Evolutionary conservation across 257 asterid genomes (phyloP).

Genomic region (Solanum gracilifrons): DNA sequence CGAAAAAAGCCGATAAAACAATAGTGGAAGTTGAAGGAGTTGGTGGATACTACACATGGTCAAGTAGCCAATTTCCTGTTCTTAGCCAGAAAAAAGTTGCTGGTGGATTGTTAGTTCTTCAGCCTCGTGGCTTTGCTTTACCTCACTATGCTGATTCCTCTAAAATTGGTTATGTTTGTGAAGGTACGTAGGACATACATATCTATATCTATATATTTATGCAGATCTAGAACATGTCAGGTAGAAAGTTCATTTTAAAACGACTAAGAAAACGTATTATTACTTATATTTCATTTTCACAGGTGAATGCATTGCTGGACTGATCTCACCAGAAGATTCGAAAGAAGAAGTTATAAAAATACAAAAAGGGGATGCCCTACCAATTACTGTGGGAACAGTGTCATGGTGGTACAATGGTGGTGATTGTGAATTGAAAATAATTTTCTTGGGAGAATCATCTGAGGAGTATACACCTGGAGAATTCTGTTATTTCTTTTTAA

Average conservation of each 20-base stretch:
- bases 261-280: too few relatives aligned
- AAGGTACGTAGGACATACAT: slow-evolving; percentile 13
- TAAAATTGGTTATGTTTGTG: slow-evolving; percentile 31
- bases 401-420: slow-evolving; percentile 15
- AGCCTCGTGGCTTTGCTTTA: slow-evolving; percentile 31
- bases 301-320: slow-evolving; percentile 6
- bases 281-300: background rate
- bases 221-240: too few relatives aligned
- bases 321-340: background rate
- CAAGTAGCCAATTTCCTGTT: slow-evolving; percentile 9
- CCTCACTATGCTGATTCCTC: slow-evolving; percentile 30
- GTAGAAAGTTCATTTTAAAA: too few relatives aligned
- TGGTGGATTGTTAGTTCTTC: slow-evolving; percentile 31
- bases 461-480: slow-evolving; percentile 1
- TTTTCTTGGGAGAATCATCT: slow-evolving; percentile 4
- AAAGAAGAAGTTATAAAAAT: background rate
- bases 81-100: slow-evolving; percentile 12
- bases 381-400: background rate
- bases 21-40: slow-evolving; percentile 21
- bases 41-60: slow-evolving; percentile 38
- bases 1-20: slow-evolving; percentile 18
- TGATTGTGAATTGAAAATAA: background rate
- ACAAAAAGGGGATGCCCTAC: slow-evolving; percentile 3
- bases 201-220: too few relatives aligned
- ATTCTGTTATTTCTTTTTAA: slow-evolving; percentile 18